These are phyloP conservation scores for Clarireedia monteithiana DNA, from an alignment of 2,329 filamentous ascomycete species.

Conservation along the genomic window DNA sequence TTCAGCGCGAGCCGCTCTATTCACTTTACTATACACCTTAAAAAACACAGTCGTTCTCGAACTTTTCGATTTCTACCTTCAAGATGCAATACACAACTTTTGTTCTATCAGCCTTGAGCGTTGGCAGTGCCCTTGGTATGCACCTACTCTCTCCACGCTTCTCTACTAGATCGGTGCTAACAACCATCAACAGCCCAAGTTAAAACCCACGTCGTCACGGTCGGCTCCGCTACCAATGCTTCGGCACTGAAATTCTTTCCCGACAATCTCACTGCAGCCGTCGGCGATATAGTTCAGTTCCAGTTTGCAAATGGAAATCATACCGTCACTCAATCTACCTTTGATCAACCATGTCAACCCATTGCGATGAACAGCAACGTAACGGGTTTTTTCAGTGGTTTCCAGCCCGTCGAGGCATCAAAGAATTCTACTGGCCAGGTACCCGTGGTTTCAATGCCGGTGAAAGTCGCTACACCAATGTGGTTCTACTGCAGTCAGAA, in stretches of 20 bases:
- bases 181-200: conserved; percentile 5
- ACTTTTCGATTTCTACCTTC: conserved; percentile 14
- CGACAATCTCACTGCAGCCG: conserved; percentile 53
- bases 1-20: conserved; percentile 25
- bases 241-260: conserved; percentile 51
- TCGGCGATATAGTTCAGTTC: conserved; percentile 59
- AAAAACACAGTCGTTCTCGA: conserved; percentile 19
- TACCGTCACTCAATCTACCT: conserved; percentile 71
- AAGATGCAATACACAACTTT: conserved; percentile 29
- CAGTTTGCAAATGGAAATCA: conserved; percentile 64
- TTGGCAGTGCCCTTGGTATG: conserved; percentile 26
- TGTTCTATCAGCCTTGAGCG: conserved; percentile 24
- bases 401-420: conserved; percentile 53
- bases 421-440: conserved; percentile 39
- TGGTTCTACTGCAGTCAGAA: conserved; percentile 75
- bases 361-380: conserved; percentile 40
- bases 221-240: conserved; percentile 40
- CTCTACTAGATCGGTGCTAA: background rate
- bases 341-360: conserved; percentile 62
- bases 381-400: conserved; percentile 59
- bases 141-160: background rate
- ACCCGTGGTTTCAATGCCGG: conserved; percentile 62
- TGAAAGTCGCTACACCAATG: conserved; percentile 62
- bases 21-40: conserved; percentile 1
- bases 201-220: conserved; percentile 51